phyloP scores from a whole-genome alignment of 352 stramenopile genomes.

The Thraustochytrium sp. region DNA sequence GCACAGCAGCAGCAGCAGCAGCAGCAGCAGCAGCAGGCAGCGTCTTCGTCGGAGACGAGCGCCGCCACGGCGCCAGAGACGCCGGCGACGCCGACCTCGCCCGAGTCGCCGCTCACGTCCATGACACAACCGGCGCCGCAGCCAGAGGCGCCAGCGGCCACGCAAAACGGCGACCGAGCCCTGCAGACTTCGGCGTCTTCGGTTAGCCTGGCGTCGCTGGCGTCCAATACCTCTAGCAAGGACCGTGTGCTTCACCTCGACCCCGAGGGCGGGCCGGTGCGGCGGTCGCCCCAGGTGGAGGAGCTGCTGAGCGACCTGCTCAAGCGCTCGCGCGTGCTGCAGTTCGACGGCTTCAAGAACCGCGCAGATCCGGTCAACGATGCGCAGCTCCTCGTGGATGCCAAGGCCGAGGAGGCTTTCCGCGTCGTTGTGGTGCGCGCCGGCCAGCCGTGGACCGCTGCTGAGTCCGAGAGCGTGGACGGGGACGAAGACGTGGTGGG shows the following conservation, averaged over 20 bases:
- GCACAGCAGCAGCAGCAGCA: too few species aligned
- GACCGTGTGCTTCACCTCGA: neutral
- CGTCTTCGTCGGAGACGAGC: neutral
- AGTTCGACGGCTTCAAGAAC: conserved; percentile 8
- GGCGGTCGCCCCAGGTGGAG: neutral
- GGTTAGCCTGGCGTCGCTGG: neutral
- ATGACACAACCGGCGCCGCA: too few species aligned
- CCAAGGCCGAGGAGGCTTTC: neutral
- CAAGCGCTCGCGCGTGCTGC: neutral
- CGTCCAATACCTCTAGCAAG: neutral
- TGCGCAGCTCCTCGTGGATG: neutral
- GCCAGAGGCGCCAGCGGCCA: too few species aligned
- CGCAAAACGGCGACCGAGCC: neutral
- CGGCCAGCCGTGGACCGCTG: too few species aligned
- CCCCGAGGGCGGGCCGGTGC: neutral
- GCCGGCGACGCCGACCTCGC: neutral
- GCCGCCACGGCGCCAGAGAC: neutral
- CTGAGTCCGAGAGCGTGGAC: neutral
- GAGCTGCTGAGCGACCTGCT: neutral
- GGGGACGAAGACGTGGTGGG: neutral
- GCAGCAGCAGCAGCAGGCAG: too few species aligned
- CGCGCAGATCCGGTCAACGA: neutral
- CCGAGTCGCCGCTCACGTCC: too few species aligned
- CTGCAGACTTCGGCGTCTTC: neutral
- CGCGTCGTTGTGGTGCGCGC: neutral